Percentiles rank a stretch among this genome's conserved stretches.
Evolutionary conservation across 2,329 filamentous ascomycete species (phyloP).

Genomic region (Calonectria leucothoes): DNA sequence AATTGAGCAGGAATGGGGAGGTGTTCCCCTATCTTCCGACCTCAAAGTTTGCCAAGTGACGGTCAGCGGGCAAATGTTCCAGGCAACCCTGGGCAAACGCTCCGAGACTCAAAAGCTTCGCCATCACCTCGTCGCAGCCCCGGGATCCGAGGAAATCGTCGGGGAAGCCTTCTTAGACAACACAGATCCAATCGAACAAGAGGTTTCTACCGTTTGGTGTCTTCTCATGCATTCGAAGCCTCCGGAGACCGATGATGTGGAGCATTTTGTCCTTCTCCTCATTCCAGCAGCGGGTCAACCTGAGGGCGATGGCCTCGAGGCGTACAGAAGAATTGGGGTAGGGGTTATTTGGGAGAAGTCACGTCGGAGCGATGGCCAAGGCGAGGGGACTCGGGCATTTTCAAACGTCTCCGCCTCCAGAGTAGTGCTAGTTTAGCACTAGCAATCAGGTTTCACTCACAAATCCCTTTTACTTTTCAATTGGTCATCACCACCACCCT

Average conservation of each 20-base stretch:
- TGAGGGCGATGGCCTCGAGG: background rate
- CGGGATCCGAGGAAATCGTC: background rate
- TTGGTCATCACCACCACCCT: too few relatives aligned
- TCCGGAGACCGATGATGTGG: background rate
- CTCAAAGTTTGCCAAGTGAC: background rate
- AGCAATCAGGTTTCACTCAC: too few relatives aligned
- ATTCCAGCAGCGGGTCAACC: background rate
- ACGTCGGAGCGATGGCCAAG: background rate
- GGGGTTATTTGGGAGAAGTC: slow-evolving; percentile 1
- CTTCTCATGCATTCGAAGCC: background rate
- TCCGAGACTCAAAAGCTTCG: background rate
- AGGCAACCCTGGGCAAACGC: background rate
- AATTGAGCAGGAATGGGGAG: background rate
- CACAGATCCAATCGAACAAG: background rate
- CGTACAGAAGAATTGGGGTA: background rate
- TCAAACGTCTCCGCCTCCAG: background rate
- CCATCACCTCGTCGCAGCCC: background rate
- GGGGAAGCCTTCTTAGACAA: slow-evolving; percentile 8
- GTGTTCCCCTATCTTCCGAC: background rate
- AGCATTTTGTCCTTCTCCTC: background rate
- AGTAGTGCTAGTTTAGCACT: background rate
- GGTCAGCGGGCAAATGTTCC: background rate
- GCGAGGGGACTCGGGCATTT: background rate
- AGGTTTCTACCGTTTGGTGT: background rate
- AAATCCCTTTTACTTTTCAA: too few relatives aligned